These are phyloP conservation scores for Ophiocordyceps unilateralis DNA, from an alignment of 2,329 filamentous ascomycete genomes.

Conservation along the genomic window DNA sequence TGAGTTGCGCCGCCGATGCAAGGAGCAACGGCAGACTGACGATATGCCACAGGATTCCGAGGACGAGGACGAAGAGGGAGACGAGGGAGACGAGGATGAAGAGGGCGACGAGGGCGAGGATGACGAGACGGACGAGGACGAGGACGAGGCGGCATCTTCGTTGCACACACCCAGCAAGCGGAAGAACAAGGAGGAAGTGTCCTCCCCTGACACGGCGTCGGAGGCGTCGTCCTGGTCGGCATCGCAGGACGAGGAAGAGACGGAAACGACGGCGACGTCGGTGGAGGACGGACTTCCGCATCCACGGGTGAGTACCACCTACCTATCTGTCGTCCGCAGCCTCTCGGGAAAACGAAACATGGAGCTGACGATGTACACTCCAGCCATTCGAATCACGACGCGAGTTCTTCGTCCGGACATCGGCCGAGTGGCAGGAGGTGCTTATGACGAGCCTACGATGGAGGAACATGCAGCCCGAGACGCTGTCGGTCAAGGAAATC, in stretches of 20 bases:
- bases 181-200: slow-evolving; percentile 34
- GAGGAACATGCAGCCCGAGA: slow-evolving; percentile 48
- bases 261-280: slow-evolving; percentile 29
- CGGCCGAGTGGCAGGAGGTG: slow-evolving; percentile 78
- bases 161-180: slow-evolving; percentile 35
- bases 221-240: slow-evolving; percentile 8
- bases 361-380: not conserved
- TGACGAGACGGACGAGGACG: slow-evolving; percentile 31
- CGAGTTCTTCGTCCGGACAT: slow-evolving; percentile 82
- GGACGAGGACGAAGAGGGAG: slow-evolving; percentile 39
- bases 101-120: slow-evolving; percentile 37
- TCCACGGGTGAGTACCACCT: slow-evolving; percentile 26
- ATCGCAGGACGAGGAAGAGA: slow-evolving; percentile 25
- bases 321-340: not conserved
- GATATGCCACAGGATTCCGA: slow-evolving; percentile 32
- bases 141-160: slow-evolving; percentile 30
- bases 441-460: slow-evolving; percentile 59
- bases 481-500: slow-evolving; percentile 72
- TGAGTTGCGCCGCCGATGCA: slow-evolving; percentile 18
- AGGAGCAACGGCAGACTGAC: slow-evolving; percentile 4
- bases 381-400: slow-evolving; percentile 78
- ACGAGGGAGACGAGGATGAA: slow-evolving; percentile 44
- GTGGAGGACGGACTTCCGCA: slow-evolving; percentile 64
- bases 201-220: slow-evolving; percentile 16
- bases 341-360: not conserved